Conservation (phyloP, 441 rosid genomes). For the Gossypium schwendimanii region DNA sequence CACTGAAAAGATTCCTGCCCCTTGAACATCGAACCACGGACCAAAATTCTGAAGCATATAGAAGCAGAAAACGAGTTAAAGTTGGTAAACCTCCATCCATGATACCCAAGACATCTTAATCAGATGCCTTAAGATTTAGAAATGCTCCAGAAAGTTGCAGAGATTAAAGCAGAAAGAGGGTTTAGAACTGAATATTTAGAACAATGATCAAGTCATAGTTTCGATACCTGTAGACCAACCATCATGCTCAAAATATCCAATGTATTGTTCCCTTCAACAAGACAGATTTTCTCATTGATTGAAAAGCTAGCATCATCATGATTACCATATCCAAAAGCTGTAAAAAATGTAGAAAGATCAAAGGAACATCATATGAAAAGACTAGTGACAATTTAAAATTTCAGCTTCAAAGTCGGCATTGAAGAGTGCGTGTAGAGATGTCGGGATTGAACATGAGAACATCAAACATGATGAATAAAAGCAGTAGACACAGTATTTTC, state of each 20-base stretch:
- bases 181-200: background rate
- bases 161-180: background rate
- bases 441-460: background rate
- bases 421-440: background rate
- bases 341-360: background rate
- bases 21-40: slow-evolving; percentile 57
- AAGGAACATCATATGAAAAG: background rate
- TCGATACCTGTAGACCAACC: slow-evolving; percentile 47
- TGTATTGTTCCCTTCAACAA: slow-evolving; percentile 37
- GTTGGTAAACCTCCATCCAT: background rate
- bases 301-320: slow-evolving; percentile 44
- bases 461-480: background rate
- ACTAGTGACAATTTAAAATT: background rate
- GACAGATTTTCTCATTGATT: slow-evolving; percentile 30
- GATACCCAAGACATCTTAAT: background rate
- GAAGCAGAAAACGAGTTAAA: background rate
- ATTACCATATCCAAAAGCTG: slow-evolving; percentile 55
- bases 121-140: background rate
- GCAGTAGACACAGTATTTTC: background rate
- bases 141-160: background rate
- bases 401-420: background rate
- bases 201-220: background rate
- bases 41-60: slow-evolving; percentile 43
- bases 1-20: slow-evolving; percentile 47
- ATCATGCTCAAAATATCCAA: slow-evolving; percentile 48